Base-by-base conservation (phyloP, 495 filamentous ascomycete species). In the Echria macrotheca region DNA sequence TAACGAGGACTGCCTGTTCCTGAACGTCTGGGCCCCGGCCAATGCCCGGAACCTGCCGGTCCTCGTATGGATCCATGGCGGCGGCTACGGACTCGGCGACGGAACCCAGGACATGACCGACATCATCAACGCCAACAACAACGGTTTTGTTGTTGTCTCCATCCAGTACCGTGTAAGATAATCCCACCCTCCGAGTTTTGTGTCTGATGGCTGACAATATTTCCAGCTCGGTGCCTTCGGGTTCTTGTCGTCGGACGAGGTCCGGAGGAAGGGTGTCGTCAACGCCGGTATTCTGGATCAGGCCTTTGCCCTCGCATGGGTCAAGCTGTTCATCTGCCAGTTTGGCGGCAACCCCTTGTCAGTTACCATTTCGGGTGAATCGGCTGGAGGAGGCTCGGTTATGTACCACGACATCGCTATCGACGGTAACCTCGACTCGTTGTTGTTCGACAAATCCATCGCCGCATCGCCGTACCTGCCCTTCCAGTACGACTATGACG, bases 291-390 rank as follows among this genome's bases (percentile, higher is more conserved):
- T 62, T 5, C 57, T 62, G 6, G 87, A 91, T 57, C 82, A 86
- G 55, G 70, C 76, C 6, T 70, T 85, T 53, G 85, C 82, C 11
- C 67, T 91, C 26, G 64, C 85, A 26, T 93, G 87, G 87, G 76
- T 90, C 8, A 73, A 85, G 52, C 70, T 77, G 48, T 66, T 88
- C 58, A 88, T 91, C 49, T 60, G 63, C 45, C 47, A 65, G 47
- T 90, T 91, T 53, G 85, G 86, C 10, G 87, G 87, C 17, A 74
- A 89, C 55, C 70, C 76, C 0, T 48, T 62, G 4, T 63, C 72
- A 38, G 76, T 88, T 29, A 87, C 85, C 5, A 73, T 87, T 5
- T 73, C 77, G 51, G 86, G 86, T 23, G 74, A 84, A 50, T 84
- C 80, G 9, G 84, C 86, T 2, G 86, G 86, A 18, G 86, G 66